Evolutionary conservation across 257 asterid genomes (phyloP), one percentile per base, ranked within the genome.

Genomic region (Marsdenia floribunda): DNA sequence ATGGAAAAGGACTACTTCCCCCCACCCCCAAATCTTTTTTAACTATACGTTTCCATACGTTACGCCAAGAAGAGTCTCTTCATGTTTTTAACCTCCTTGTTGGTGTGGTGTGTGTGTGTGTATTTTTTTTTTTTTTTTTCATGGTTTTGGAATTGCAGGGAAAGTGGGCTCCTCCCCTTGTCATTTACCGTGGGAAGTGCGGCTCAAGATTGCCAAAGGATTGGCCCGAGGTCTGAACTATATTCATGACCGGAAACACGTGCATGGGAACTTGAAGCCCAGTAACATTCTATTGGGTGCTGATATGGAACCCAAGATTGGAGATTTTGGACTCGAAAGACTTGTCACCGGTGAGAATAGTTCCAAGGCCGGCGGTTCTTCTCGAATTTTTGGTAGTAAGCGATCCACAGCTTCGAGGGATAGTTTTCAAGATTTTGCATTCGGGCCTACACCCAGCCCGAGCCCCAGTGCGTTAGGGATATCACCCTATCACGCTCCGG

Each of bases 181-280:
- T 76, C 97, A 80, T 44, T 57, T 94, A 26, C 96, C 96, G 0
- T 94, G 97, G 97, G 95, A 86, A 75, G 50, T 77, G 74, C 88
- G 99, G 89, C 89, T 94, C 73, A 90, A 87, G 85, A 86, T 92
- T 77, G 97, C 96, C 0, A 90, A 81, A 81, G 98, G 99, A 3
- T 96, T 92, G 84, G 98, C 99, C 26, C 91, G 98, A 40, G 99
- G 98, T 67, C 87, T 94, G 1, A 61, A 77, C 65, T 92, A 92
- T 80, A 87, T 94, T 78, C 97, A 92, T 78, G 97, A 92, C 47
- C 90, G 88, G 83, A 94, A 92, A 67, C 96, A 94, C 11, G 97
- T 94, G 29, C 99, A 94, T 22, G 97, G 97, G 5, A 94, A 94
- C 79, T 79, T 94, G 63, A 94, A 92, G 87, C 97, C 97, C 80